Conservation (phyloP, 2,329 filamentous ascomycete species). For the Microcera coccophila region DNA sequence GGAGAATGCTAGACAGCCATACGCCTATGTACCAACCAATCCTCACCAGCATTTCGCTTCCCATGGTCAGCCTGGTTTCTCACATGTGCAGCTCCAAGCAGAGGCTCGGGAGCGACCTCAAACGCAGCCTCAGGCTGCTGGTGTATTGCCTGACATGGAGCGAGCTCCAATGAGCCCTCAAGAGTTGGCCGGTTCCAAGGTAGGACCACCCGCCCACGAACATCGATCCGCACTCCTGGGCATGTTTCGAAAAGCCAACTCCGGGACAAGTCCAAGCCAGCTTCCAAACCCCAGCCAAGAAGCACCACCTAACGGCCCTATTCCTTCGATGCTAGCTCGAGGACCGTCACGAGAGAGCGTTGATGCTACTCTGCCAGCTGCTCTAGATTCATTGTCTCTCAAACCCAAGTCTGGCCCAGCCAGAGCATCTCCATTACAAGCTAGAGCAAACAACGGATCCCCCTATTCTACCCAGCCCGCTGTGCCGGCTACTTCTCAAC, state of each 20-base stretch:
- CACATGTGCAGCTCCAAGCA: slow-evolving; percentile 3
- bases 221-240: slow-evolving; percentile 50
- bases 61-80: slow-evolving; percentile 11
- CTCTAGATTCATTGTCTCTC: slow-evolving; percentile 21
- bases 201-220: slow-evolving; percentile 21
- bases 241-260: slow-evolving; percentile 49
- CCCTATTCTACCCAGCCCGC: slow-evolving; percentile 14
- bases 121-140: slow-evolving; percentile 6
- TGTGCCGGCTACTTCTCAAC: slow-evolving; percentile 9
- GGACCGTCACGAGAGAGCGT: slow-evolving; percentile 12
- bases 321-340: slow-evolving; percentile 8
- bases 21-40: slow-evolving; percentile 7
- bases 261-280: slow-evolving; percentile 8
- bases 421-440: slow-evolving; percentile 12
- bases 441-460: slow-evolving; percentile 13
- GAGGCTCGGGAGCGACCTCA: not conserved
- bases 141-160: slow-evolving; percentile 3
- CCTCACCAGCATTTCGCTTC: slow-evolving; percentile 10
- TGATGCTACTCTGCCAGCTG: slow-evolving; percentile 14
- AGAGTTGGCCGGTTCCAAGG: slow-evolving; percentile 26
- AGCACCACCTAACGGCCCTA: slow-evolving; percentile 13
- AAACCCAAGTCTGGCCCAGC: slow-evolving; percentile 14
- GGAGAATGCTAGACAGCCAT: slow-evolving; percentile 15
- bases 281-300: slow-evolving; percentile 5
- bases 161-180: slow-evolving; percentile 25